Base-by-base conservation (phyloP, 208 protist genomes). In the Leishmania tarentolae region DNA sequence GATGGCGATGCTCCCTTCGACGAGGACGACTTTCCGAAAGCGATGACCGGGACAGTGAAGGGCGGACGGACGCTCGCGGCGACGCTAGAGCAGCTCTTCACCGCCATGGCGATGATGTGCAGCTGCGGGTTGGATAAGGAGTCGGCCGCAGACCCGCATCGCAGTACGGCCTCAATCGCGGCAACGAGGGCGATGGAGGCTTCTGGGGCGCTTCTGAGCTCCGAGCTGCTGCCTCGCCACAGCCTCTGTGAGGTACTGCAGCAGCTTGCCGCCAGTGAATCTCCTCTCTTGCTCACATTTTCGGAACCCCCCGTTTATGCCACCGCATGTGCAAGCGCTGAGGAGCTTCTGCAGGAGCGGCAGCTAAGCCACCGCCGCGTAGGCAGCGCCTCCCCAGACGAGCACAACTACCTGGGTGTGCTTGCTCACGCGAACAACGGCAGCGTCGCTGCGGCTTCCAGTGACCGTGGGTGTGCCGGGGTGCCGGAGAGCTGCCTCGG, bases 221-320 rank as follows among this genome's bases (percentile, higher is more conserved):
- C 61, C 8, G 76, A 85, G 52, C 47, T 81, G 47, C 24, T 52
- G 40, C 74, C 74, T 28, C 65, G 65, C 24, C 72, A 46, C 81
- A 68, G 76, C 35, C 78, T 86, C 52, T 78, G 82, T n/a, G 44
- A 66, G 42, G 57, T 65, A 24, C 57, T 86, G 44, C 42, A 79
- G 59, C 46, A 53, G 7, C 82, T 86, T 35, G 59, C 71, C 53
- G 42, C 31, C n/a, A 76, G 73, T 66, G 78, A 81, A 2, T 56
- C 82, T 6, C 82, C 82, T 57, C 78, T 86, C 57, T 61, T 82
- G 78, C 73, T 86, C 61, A 82, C 82, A 75, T 57, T 86, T 57
- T 75, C 78, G 21, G 82, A 86, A 66, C 82, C 78, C n/a, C 82
- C 82, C 13, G 28, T 86, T 1, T 86, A 82, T 56, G 73, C 78